phyloP scores from a whole-genome alignment of 371 early-diverging fungal species.

The Furculomyces boomerangus region DNA sequence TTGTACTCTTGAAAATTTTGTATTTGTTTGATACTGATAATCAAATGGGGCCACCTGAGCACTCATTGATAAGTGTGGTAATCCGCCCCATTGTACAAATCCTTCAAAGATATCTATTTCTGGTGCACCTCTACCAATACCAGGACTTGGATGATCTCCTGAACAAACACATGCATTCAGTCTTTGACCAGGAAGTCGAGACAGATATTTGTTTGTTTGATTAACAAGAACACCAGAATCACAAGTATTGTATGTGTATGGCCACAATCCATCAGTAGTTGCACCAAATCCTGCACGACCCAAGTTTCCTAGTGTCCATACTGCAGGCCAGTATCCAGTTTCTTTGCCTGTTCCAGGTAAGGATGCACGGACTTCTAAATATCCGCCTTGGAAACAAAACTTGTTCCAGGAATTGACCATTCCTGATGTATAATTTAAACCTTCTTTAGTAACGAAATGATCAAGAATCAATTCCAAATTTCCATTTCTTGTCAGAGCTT shows the following conservation, averaged over 20 bases:
- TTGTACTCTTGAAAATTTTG: conserved; percentile 7
- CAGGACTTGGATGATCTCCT: conserved; percentile 29
- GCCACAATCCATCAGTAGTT: conserved; percentile 38
- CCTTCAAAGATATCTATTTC: conserved; percentile 36
- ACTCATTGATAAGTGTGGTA: conserved; percentile 24
- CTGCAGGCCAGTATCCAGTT: conserved; percentile 34
- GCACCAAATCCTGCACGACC: conserved; percentile 35
- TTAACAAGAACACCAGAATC: conserved; percentile 29
- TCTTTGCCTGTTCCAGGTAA: conserved; percentile 26
- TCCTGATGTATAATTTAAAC: conserved; percentile 26
- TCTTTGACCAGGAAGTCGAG: conserved; percentile 27
- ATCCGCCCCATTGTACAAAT: conserved; percentile 11
- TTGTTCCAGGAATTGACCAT: conserved; percentile 46
- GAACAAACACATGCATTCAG: conserved; percentile 31
- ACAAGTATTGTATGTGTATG: conserved; percentile 32
- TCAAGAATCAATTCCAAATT: conserved; percentile 26
- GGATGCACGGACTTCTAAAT: conserved; percentile 32
- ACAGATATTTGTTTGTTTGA: conserved; percentile 27
- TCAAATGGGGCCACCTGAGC: conserved; percentile 31
- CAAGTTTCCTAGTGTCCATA: conserved; percentile 37
- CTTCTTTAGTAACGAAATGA: conserved; percentile 18
- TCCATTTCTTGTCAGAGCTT: conserved; percentile 25
- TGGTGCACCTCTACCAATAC: conserved; percentile 34
- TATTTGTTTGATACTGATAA: conserved; percentile 13
- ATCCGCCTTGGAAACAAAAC: conserved; percentile 37